These are phyloP conservation scores for Fraxinus angustifolia DNA, from an alignment of 305 asterid genomes.

Conservation along the genomic window DNA sequence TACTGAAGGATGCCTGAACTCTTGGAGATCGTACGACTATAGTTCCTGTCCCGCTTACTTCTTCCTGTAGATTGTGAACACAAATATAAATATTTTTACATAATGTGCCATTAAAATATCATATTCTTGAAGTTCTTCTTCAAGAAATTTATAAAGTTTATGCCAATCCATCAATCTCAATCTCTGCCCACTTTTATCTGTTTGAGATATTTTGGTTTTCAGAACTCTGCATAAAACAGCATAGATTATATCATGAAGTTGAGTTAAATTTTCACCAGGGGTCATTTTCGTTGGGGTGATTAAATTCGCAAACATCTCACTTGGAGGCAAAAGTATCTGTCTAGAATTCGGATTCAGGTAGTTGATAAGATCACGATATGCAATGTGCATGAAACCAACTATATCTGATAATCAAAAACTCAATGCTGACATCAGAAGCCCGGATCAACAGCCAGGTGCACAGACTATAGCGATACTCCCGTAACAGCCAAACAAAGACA, in stretches of 20 bases:
- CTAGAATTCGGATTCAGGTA: neutral
- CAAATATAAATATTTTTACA: neutral
- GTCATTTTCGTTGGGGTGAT: slow-evolving; percentile 15
- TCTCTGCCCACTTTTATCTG: neutral
- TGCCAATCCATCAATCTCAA: neutral
- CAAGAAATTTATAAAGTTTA: slow-evolving; percentile 1
- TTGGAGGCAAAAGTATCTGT: neutral
- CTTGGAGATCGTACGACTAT: slow-evolving; percentile 81
- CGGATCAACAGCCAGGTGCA: neutral
- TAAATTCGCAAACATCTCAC: slow-evolving; percentile 7
- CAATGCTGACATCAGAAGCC: neutral
- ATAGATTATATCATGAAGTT: neutral
- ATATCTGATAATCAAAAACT: neutral
- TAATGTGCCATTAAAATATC: neutral
- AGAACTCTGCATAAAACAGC: slow-evolving; percentile 3
- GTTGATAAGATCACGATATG: neutral
- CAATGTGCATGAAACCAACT: neutral
- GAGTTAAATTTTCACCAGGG: slow-evolving; percentile 9
- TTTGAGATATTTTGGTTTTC: neutral
- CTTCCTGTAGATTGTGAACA: slow-evolving; percentile 55
- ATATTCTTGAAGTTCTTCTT: neutral
- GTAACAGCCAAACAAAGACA: neutral
- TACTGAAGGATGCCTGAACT: slow-evolving; percentile 52
- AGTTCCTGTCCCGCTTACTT: slow-evolving; percentile 68
- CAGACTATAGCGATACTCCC: neutral